Base-by-base conservation (phyloP, 345 rosid species). In the Hirschfeldia incana region DNA sequence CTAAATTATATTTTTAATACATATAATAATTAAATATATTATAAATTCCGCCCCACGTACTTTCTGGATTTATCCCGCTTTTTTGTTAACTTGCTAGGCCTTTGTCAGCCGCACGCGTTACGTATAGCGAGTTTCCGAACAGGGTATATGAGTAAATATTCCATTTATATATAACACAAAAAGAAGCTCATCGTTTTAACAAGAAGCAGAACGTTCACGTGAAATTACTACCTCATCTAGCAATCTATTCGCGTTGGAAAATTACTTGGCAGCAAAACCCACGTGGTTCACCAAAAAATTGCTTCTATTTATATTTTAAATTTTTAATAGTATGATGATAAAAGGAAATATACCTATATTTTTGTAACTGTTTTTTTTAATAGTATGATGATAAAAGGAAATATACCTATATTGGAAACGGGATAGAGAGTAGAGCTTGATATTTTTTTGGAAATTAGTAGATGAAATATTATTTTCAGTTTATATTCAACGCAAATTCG, bases 201-300 rank as follows among this genome's bases (percentile, higher is more conserved):
- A n/a, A n/a, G n/a, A n/a, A n/a, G n/a, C n/a, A n/a, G n/a, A n/a
- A n/a, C n/a, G n/a, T n/a, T n/a, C n/a, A n/a, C n/a, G n/a, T n/a
- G n/a, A n/a, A n/a, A 59, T n/a, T 1, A 59, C 21, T 42, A 72
- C 69, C 61, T 66, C 53, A 30, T 58, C 26, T 44, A 67, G 81
- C 62, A 72, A 78, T 44, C 53, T 44, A 58, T 59, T 66, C 63
- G 69, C 77, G 77, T 72, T 17, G 8, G 73, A 44, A 65, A 72
- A 39, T 59, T 66, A 65, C 53, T 66, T 65, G 73, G 73, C 73
- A 72, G 63, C 39, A 78, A 66, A 49, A 2, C 21, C 63, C 77
- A 72, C 62, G 63, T 71, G 81, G 27, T 71, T 77, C 71, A 53
- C 60, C 10, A 59, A 59, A 21, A 59, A 10, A 46, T 42, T 42